Base-by-base conservation (phyloP, 441 rosid species). In the Biscutella laevigata region DNA sequence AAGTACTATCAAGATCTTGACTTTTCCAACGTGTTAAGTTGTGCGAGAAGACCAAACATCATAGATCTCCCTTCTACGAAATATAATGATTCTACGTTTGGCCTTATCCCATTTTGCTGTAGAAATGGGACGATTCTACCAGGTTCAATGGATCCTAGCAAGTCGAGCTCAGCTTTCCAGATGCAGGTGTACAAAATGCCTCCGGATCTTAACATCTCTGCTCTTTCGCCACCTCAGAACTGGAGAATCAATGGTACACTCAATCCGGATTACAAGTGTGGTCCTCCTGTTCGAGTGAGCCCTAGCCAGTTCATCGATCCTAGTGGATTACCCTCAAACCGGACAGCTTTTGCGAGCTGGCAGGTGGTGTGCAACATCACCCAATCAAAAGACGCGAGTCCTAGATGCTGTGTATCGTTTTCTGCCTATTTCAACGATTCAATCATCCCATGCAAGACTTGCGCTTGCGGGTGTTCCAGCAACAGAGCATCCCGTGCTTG, bases 281-380 rank as follows among this genome's bases (percentile, higher is more conserved):
- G 95, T 10, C 86, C 91, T 44, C 99, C 97, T 7, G 72, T 84
- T 42, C 73, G 92, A 34, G 99, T 86, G 5, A 84, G 85, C 62
- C 83, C 86, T 0, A 88, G 92, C 72, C 76, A 79, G 21, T 88
- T 79, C 53, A 69, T 59, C 0, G 86, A 83, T 49, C 78, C 94
- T 7, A 71, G 66, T 20, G 97, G 97, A 7, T 73, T 86, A 8
- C 76, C 87, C 2, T 78, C 83, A 2, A 78, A 88, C 72, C 47
- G 60, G 16, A 80, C 94, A 4, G 95, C 81, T 21, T 69, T 88
- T 57, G 92, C 90, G 0, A 92, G 92, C 67, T 92, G 99, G 99
- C 99, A 92, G 68, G 85, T 92, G 45, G 95, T 92, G 25, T 92
- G 99, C 76, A 92, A 88, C 68, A 92, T 92, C 61, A 84, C 92